phyloP scores from a whole-genome alignment of 495 filamentous ascomycete genomes.

The Daldinia concentrica region DNA sequence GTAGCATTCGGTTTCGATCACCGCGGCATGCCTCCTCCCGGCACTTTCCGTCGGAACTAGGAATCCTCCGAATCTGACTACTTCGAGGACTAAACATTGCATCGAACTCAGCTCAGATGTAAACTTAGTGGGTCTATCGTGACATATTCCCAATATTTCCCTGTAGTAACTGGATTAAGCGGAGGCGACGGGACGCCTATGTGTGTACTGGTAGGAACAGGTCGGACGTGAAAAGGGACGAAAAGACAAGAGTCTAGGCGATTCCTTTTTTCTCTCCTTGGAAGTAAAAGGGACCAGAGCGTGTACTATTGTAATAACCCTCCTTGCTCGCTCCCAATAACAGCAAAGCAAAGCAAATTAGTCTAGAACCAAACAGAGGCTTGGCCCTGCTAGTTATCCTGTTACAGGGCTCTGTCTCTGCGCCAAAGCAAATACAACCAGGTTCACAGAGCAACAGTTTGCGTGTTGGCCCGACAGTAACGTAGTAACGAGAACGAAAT shows the following conservation, averaged over 20 bases:
- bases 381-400: background rate
- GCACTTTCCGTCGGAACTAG: slow-evolving; percentile 48
- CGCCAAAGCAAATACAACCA: background rate
- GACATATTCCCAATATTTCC: slow-evolving; percentile 5
- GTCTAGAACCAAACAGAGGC: background rate
- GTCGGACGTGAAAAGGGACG: slow-evolving; percentile 1
- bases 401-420: background rate
- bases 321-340: slow-evolving; percentile 21
- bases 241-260: slow-evolving; percentile 5
- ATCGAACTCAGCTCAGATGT: background rate
- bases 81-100: background rate
- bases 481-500: background rate
- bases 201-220: slow-evolving; percentile 20
- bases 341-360: background rate
- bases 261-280: slow-evolving; percentile 18
- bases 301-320: slow-evolving; percentile 37
- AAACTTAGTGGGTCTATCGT: background rate
- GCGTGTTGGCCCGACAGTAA: background rate
- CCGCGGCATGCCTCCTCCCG: slow-evolving; percentile 53
- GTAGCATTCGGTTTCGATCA: slow-evolving; percentile 55
- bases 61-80: background rate
- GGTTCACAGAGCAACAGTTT: background rate
- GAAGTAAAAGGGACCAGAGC: slow-evolving; percentile 1
- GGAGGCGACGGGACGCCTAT: background rate
- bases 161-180: slow-evolving; percentile 3